Evolutionary conservation across 345 rosid species (phyloP), one percentile per base, ranked within the genome.

Genomic region (Psidium friedrichsthalianum): DNA sequence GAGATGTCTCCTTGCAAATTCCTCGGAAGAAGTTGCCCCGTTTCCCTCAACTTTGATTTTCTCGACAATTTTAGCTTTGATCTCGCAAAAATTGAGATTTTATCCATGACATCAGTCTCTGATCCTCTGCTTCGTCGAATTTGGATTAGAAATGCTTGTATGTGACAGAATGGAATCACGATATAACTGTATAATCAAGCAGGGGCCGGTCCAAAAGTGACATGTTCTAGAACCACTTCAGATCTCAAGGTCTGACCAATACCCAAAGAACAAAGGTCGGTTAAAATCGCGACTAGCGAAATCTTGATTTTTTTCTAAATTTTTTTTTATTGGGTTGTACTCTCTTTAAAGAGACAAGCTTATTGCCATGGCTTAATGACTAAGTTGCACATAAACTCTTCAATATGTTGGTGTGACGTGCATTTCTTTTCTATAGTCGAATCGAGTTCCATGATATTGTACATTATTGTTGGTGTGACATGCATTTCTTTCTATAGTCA

Each of bases 281-380:
- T 64, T 7, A 5, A 64, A 16, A 29, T 8, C 1, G 0, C 2
- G 22, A 32, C 0, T 0, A 3, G 2, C 1, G 20, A 64, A 1
- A 0, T 8, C 13, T 69, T 1, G 13, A 8, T 32, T 0, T 69
- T 3, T 40, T 5, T 40, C 2, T 3, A 40, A n/a, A n/a, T n/a
- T n/a, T n/a, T n/a, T n/a, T n/a, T n/a, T n/a, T 36, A 36, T 36
- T 36, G 36, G 36, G 36, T 36, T 36, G 36, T 36, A 36, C 2
- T 36, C 3, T 36, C 36, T 36, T 36, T 36, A 36, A 36, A 36
- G 36, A 36, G 36, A 36, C 3, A 36, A 36, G 36, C 36, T 36
- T 36, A 36, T 36, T 36, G 36, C 36, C 36, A 36, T 36, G 36
- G 36, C 36, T 36, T 36, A 36, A 36, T 3, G 36, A 36, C 36